Evolutionary conservation across 441 rosid genomes (phyloP).

Genomic region (Pelargonium cotyledonis): DNA sequence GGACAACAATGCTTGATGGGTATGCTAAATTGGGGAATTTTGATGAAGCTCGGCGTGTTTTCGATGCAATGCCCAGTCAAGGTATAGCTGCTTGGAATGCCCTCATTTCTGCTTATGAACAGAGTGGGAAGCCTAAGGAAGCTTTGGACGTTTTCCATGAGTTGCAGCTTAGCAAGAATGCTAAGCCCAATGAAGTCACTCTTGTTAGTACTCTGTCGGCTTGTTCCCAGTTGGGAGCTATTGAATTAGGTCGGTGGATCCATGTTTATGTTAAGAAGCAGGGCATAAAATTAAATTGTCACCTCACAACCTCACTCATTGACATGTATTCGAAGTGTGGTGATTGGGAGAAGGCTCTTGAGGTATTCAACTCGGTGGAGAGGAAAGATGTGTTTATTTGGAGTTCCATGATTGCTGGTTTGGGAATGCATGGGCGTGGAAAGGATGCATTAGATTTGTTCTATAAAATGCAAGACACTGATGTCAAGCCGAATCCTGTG

Average conservation of each 20-base stretch:
- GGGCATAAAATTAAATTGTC: conserved; percentile 41
- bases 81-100: conserved; percentile 62
- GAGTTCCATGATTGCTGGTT: conserved; percentile 71
- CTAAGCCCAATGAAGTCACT: conserved; percentile 50
- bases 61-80: conserved; percentile 46
- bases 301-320: conserved; percentile 52
- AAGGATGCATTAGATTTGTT: conserved; percentile 50
- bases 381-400: conserved; percentile 60
- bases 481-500: conserved; percentile 54
- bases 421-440: conserved; percentile 68
- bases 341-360: conserved; percentile 54
- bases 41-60: conserved; percentile 41
- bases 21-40: conserved; percentile 48
- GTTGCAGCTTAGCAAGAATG: conserved; percentile 39
- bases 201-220: conserved; percentile 57
- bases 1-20: conserved; percentile 69
- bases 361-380: conserved; percentile 42
- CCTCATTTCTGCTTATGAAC: conserved; percentile 62
- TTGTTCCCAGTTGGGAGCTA: conserved; percentile 58
- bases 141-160: conserved; percentile 50
- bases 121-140: conserved; percentile 56
- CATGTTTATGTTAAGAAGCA: conserved; percentile 45
- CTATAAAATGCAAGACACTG: conserved; percentile 42
- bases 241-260: conserved; percentile 49
- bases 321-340: conserved; percentile 80